Evolutionary conservation across 2,329 filamentous ascomycete genomes (phyloP).

Genomic region (Niveomyces coronatus): DNA sequence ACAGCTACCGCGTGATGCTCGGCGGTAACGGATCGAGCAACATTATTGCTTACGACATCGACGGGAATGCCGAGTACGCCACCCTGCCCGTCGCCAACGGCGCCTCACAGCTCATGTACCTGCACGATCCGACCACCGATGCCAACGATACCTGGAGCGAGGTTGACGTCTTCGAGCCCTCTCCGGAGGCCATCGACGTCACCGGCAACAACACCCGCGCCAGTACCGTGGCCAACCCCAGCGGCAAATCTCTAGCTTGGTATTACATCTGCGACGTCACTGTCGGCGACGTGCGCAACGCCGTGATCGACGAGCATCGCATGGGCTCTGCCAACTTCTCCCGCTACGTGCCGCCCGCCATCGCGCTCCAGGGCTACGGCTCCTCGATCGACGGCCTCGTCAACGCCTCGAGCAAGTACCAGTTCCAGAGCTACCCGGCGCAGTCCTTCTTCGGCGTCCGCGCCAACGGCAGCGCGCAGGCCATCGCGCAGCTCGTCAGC

Average conservation of each 20-base stretch:
- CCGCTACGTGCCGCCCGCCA: slow-evolving; percentile 23
- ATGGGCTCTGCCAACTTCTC: slow-evolving; percentile 26
- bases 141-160: slow-evolving; percentile 19
- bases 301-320: slow-evolving; percentile 24
- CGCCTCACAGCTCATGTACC: slow-evolving; percentile 26
- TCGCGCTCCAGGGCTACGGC: slow-evolving; percentile 31
- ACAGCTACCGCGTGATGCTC: slow-evolving; percentile 18
- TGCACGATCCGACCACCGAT: slow-evolving; percentile 18
- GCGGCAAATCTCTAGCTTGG: no score
- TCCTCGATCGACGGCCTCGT: slow-evolving; percentile 14
- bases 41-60: slow-evolving; percentile 18
- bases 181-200: no score
- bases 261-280: slow-evolving; percentile 32
- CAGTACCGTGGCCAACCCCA: no score
- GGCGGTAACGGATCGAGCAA: slow-evolving; percentile 21
- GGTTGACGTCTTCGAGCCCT: slow-evolving; percentile 29
- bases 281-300: slow-evolving; percentile 23
- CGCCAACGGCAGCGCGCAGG: slow-evolving; percentile 17
- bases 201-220: no score
- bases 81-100: slow-evolving; percentile 20
- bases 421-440: slow-evolving; percentile 32
- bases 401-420: slow-evolving; percentile 15
- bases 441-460: slow-evolving; percentile 27
- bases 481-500: slow-evolving; percentile 27
- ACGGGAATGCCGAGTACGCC: slow-evolving; percentile 12